Evolutionary conservation across 2,329 filamentous ascomycete genomes (phyloP).

Genomic region (Ophiostoma ips): DNA sequence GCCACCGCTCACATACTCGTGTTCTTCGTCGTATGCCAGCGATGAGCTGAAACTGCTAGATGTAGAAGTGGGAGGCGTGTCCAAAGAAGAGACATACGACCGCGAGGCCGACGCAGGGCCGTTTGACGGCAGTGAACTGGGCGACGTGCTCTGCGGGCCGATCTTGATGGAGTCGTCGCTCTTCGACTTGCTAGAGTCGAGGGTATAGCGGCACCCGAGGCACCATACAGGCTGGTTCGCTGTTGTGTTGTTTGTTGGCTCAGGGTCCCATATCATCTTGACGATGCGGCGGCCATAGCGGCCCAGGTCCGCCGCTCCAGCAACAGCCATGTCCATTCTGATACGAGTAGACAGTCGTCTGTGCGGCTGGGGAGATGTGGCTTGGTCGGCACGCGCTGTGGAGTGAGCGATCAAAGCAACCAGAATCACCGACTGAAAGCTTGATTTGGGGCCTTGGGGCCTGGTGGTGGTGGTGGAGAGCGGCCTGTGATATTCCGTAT

Average conservation of each 20-base stretch:
- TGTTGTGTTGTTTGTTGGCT: conserved; percentile 63
- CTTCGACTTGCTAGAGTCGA: conserved; percentile 18
- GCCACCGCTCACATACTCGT: conserved; percentile 30
- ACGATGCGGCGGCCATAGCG: conserved; percentile 68
- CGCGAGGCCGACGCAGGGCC: conserved; percentile 26
- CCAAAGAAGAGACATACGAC: neutral
- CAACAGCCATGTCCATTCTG: conserved; percentile 25
- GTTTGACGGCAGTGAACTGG: conserved; percentile 8
- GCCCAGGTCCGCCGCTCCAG: conserved; percentile 52
- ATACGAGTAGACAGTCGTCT: too few species aligned
- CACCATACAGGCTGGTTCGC: conserved; percentile 70
- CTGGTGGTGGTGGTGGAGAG: too few species aligned
- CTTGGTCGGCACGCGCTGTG: too few species aligned
- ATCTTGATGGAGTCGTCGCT: neutral
- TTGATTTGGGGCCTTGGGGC: too few species aligned
- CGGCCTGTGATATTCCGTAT: too few species aligned
- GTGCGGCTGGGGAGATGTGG: too few species aligned
- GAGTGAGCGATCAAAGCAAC: too few species aligned
- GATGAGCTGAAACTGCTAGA: conserved; percentile 39
- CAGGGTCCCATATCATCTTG: conserved; percentile 84
- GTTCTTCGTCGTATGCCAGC: conserved; percentile 32
- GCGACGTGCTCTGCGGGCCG: neutral
- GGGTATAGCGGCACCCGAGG: conserved; percentile 42
- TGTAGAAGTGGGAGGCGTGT: conserved; percentile 16
- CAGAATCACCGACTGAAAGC: too few species aligned